Evolutionary conservation across 495 filamentous ascomycete species (phyloP).

Genomic region (Friedmanniomyces simplex): DNA sequence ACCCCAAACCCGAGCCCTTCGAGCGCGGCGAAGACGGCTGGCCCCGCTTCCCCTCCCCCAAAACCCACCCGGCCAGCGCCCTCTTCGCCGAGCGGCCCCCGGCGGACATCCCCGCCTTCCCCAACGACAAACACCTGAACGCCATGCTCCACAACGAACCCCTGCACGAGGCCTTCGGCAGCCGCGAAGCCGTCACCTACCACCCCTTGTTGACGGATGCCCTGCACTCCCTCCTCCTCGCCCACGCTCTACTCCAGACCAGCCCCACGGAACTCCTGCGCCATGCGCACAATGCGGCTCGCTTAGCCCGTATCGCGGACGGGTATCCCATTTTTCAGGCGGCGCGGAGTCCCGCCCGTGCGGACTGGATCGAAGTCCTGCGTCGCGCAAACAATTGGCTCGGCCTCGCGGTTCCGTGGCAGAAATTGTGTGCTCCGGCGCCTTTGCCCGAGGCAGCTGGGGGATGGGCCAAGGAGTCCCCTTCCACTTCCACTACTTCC

Average conservation of each 20-base stretch:
- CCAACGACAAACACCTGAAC: conserved; percentile 11
- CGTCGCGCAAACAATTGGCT: conserved; percentile 56
- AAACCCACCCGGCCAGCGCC: conserved; percentile 31
- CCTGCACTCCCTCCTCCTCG: conserved; percentile 62
- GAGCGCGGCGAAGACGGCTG: conserved; percentile 24
- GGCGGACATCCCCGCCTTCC: conserved; percentile 29
- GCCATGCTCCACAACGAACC: conserved; percentile 20
- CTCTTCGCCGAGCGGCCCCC: conserved; percentile 32
- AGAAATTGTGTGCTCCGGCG: conserved; percentile 57
- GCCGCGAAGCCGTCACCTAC: conserved; percentile 61
- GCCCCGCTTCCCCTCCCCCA: conserved; percentile 30
- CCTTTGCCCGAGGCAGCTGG: conserved; percentile 41
- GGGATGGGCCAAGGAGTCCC: conserved; percentile 17
- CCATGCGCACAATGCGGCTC: conserved; percentile 67
- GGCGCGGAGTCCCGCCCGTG: conserved; percentile 57
- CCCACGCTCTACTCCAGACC: conserved; percentile 64
- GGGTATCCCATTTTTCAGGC: conserved; percentile 72
- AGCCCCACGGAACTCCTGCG: conserved; percentile 61
- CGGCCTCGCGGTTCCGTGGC: conserved; percentile 51
- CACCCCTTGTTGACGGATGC: conserved; percentile 68
- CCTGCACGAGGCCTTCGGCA: conserved; percentile 19
- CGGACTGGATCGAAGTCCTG: conserved; percentile 71
- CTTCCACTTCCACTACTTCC: too few relatives aligned
- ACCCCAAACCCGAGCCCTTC: conserved; percentile 17
- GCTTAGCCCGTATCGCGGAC: conserved; percentile 60